phyloP scores from a whole-genome alignment of 2,329 filamentous ascomycete genomes.

The Pyrenophora tritici-repentis region DNA sequence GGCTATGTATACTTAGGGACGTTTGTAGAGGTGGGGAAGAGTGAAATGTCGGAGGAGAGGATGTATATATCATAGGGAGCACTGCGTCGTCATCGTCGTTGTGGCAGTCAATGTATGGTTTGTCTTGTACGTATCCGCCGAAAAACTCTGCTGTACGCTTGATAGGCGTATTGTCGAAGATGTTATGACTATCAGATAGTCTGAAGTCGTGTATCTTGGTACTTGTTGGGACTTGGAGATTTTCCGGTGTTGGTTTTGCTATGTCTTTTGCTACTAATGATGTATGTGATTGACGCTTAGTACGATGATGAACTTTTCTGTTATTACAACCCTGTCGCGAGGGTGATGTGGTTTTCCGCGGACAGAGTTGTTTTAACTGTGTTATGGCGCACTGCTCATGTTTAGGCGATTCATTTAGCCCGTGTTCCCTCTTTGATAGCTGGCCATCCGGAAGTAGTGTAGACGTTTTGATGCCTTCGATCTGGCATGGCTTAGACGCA shows the following conservation, averaged over 20 bases:
- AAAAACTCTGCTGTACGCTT: background rate
- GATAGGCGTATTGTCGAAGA: constrained; percentile 9
- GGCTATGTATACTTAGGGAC: constrained; percentile 35
- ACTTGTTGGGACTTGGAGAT: too few relatives aligned
- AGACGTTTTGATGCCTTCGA: background rate
- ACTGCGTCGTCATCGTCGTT: too few relatives aligned
- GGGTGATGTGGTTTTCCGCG: background rate
- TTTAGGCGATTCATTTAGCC: background rate
- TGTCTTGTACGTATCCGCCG: too few relatives aligned
- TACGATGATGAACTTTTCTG: background rate
- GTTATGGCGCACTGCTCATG: background rate
- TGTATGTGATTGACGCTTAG: background rate
- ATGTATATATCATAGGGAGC: too few relatives aligned
- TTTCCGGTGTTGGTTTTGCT: too few relatives aligned
- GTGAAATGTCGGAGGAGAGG: constrained; percentile 3
- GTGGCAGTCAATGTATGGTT: too few relatives aligned
- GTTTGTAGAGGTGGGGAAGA: constrained; percentile 30
- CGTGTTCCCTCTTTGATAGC: background rate
- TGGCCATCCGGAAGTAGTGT: background rate
- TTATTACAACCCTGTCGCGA: background rate
- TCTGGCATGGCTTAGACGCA: background rate
- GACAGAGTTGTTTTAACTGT: background rate
- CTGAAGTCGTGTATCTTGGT: too few relatives aligned
- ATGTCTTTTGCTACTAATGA: too few relatives aligned
- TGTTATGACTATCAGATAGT: background rate